A percentile compares a stretch with the other conserved stretches of the same genome.
phyloP scores from a whole-genome alignment of 2,329 filamentous ascomycete genomes.

The Penicillium italicum region DNA sequence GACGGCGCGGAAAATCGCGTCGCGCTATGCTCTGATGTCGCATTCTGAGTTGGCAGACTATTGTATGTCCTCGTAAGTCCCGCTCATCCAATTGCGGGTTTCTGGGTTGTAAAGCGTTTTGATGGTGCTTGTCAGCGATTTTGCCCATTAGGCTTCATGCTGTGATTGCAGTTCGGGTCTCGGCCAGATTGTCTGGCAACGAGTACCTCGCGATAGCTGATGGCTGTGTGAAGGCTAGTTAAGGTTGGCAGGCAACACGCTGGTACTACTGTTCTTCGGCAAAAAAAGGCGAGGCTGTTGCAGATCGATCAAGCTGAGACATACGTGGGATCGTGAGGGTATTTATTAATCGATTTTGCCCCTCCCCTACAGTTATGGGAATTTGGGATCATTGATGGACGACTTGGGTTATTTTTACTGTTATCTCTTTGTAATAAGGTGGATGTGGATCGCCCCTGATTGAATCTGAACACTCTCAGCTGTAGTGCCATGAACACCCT shows the following conservation, averaged over 20 bases:
- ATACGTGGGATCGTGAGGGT: not conserved
- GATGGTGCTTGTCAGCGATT: not conserved
- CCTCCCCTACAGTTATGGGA: not conserved
- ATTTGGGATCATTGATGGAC: not conserved
- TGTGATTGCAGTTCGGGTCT: not conserved
- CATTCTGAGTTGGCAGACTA: constrained; percentile 8
- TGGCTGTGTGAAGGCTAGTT: not conserved
- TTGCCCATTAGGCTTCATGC: not conserved
- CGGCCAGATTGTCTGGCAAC: not conserved
- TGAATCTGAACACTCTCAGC: not conserved
- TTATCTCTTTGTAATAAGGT: not conserved
- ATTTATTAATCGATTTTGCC: not conserved
- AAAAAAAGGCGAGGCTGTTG: not conserved
- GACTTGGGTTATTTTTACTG: not conserved
- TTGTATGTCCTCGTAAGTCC: not conserved
- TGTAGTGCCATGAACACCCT: not conserved
- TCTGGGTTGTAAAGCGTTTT: not conserved
- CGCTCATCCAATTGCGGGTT: constrained; percentile 1
- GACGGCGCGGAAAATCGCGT: too few species aligned
- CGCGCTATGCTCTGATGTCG: constrained; percentile 3
- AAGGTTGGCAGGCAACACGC: not conserved
- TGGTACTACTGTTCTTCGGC: not conserved
- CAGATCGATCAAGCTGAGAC: not conserved
- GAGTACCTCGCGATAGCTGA: not conserved
- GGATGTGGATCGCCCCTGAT: not conserved